Percentiles rank a stretch among this genome's conserved stretches.
These are phyloP conservation scores for Wickerhamomyces chambardii DNA, from an alignment of 805 yeast genomes.

Conservation along the genomic window DNA sequence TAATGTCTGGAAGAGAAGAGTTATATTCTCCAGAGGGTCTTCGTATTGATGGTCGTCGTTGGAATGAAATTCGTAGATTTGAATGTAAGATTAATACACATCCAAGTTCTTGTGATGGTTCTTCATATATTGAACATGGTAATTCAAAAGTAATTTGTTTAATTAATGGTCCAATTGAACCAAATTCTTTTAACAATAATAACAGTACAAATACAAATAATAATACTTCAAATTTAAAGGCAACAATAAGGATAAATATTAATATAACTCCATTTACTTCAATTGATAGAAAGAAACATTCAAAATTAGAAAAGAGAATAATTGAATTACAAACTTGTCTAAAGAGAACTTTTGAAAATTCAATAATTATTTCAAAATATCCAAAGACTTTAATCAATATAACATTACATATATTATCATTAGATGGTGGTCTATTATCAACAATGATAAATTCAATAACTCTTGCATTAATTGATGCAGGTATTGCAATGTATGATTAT, in stretches of 20 bases:
- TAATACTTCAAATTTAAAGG: too few relatives aligned
- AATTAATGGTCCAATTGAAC: constrained; percentile 89
- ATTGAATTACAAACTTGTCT: constrained; percentile 59
- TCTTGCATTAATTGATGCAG: constrained; percentile 89
- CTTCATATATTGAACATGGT: constrained; percentile 88
- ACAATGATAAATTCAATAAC: constrained; percentile 80
- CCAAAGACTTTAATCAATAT: constrained; percentile 80
- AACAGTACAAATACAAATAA: too few relatives aligned
- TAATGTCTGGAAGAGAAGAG: constrained; percentile 40
- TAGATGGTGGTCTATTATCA: constrained; percentile 85
- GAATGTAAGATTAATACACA: constrained; percentile 81
- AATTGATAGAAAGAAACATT: constrained; percentile 61
- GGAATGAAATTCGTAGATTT: constrained; percentile 86
- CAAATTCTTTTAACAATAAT: too few relatives aligned
- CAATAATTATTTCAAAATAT: constrained; percentile 63
- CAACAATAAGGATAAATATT: constrained; percentile 54
- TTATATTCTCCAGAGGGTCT: constrained; percentile 93
- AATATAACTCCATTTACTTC: constrained; percentile 78
- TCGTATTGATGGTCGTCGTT: constrained; percentile 87
- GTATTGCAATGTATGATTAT: constrained; percentile 89
- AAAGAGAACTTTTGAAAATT: constrained; percentile 64
- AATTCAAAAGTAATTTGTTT: constrained; percentile 80
- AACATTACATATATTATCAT: constrained; percentile 67
- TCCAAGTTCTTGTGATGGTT: constrained; percentile 83
- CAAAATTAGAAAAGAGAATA: constrained; percentile 60